Evolutionary conservation across 306 rosid species (phyloP).

Genomic region (Pterocarpus santalinus): DNA sequence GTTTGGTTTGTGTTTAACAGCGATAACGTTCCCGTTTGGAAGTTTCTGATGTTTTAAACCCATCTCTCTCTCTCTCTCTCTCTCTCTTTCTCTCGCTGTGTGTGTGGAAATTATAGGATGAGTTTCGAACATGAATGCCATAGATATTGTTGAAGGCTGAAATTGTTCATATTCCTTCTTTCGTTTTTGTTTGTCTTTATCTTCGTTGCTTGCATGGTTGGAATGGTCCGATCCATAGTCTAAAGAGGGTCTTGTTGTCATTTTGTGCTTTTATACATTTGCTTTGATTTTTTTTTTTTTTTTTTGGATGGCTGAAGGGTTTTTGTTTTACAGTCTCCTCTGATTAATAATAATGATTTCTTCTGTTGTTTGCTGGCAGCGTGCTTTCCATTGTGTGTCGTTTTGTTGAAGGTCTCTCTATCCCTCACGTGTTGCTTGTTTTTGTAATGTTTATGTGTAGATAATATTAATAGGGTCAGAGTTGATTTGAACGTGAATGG

Average conservation of each 20-base stretch:
- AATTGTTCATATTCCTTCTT: neutral
- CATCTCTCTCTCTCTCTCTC: neutral
- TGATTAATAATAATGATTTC: slow-evolving; percentile 11
- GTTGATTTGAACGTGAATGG: slow-evolving; percentile 52
- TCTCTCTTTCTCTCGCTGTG: no score
- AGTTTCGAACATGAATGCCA: slow-evolving; percentile 15
- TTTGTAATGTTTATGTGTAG: slow-evolving; percentile 46
- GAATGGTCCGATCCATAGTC: slow-evolving; percentile 44
- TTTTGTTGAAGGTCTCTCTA: slow-evolving; percentile 44
- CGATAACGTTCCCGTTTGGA: neutral
- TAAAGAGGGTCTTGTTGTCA: slow-evolving; percentile 45
- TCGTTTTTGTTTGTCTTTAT: neutral
- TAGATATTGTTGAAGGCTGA: neutral
- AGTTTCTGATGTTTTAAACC: neutral
- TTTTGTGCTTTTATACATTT: slow-evolving; percentile 42
- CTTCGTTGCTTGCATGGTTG: slow-evolving; percentile 37
- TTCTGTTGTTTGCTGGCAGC: slow-evolving; percentile 17
- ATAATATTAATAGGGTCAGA: slow-evolving; percentile 46
- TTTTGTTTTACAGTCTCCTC: slow-evolving; percentile 14
- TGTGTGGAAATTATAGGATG: neutral
- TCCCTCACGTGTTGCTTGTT: slow-evolving; percentile 35
- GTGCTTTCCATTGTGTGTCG: neutral
- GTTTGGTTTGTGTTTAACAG: neutral
- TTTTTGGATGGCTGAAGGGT: slow-evolving; percentile 13
- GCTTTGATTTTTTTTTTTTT: slow-evolving; percentile 40